Conservation (phyloP, 2,329 filamentous ascomycete species). For the Claviceps africana region DNA sequence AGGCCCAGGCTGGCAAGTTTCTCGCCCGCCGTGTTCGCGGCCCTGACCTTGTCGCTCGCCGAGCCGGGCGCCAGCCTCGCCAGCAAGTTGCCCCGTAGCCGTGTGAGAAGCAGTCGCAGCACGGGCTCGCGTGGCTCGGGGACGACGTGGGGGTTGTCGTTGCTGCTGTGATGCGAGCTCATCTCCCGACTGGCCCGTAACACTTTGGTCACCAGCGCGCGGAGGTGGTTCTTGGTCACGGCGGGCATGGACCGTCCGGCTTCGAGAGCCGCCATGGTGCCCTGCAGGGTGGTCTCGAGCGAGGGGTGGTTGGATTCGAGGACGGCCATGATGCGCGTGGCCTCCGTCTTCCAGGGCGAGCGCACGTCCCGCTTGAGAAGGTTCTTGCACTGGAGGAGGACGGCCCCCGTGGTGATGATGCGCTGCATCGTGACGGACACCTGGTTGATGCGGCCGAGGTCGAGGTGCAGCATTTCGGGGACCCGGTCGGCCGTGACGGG, state of each 20-base stretch:
- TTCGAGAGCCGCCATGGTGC: slow-evolving; percentile 48
- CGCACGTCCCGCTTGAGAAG: slow-evolving; percentile 69
- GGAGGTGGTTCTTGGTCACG: slow-evolving; percentile 45
- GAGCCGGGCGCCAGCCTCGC: slow-evolving; percentile 50
- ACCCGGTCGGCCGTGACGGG: slow-evolving; percentile 39
- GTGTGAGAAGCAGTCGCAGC: slow-evolving; percentile 52
- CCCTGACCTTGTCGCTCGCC: slow-evolving; percentile 55
- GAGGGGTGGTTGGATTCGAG: slow-evolving; percentile 43
- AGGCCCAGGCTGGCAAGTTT: slow-evolving; percentile 55
- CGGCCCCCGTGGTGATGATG: slow-evolving; percentile 59
- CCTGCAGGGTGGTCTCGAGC: slow-evolving; percentile 40
- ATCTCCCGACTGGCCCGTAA: slow-evolving; percentile 36
- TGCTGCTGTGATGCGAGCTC: slow-evolving; percentile 17
- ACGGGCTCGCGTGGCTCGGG: slow-evolving; percentile 39
- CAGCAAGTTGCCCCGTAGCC: slow-evolving; percentile 53
- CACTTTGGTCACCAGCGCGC: slow-evolving; percentile 43
- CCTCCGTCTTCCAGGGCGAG: slow-evolving; percentile 62
- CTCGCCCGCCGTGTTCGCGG: slow-evolving; percentile 54
- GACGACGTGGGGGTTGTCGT: background rate
- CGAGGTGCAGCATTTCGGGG: slow-evolving; percentile 62
- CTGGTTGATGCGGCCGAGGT: slow-evolving; percentile 44
- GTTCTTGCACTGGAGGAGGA: slow-evolving; percentile 70
- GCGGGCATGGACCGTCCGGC: slow-evolving; percentile 49
- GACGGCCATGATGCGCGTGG: slow-evolving; percentile 53
- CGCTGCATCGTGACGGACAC: slow-evolving; percentile 29